A percentile compares a stretch with the other conserved stretches of the same genome.
phyloP scores from a whole-genome alignment of 805 yeast genomes.

The Wickerhamomyces strasburgensis region DNA sequence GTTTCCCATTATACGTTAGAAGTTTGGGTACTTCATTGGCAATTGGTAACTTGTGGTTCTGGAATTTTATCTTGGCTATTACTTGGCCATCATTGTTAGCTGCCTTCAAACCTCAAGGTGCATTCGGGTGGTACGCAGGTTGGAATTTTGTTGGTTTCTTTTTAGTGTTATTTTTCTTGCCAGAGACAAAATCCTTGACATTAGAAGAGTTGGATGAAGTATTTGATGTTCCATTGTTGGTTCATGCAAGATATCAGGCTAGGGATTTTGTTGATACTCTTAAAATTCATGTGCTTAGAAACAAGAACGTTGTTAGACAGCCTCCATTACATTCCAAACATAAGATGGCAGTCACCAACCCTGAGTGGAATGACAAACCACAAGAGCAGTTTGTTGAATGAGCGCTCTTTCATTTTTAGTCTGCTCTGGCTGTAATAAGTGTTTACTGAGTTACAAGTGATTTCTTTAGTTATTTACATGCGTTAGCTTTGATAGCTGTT shows the following conservation, averaged over 20 bases:
- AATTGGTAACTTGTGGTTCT: constrained; percentile 71
- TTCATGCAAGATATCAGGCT: constrained; percentile 49
- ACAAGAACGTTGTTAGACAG: constrained; percentile 39
- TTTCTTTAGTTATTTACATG: no score
- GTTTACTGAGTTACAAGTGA: no score
- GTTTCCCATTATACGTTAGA: constrained; percentile 72
- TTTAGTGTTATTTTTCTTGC: constrained; percentile 64
- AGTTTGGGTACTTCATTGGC: constrained; percentile 79
- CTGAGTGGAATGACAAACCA: constrained; percentile 59
- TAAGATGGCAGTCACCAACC: constrained; percentile 54
- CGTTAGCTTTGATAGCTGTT: neutral
- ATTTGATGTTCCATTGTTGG: constrained; percentile 50
- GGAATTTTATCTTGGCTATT: constrained; percentile 63
- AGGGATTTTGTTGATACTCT: constrained; percentile 37
- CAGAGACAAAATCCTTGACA: constrained; percentile 63
- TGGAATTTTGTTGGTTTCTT: constrained; percentile 73
- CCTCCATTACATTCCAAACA: constrained; percentile 55
- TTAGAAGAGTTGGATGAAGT: constrained; percentile 71
- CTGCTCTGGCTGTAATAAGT: neutral
- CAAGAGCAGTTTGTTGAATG: constrained; percentile 48
- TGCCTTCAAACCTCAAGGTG: constrained; percentile 75
- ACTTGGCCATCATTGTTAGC: constrained; percentile 73
- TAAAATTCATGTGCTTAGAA: constrained; percentile 43
- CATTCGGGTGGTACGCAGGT: constrained; percentile 84
- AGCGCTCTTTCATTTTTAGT: neutral